A percentile compares a stretch with the other conserved stretches of the same genome.
phyloP scores from a whole-genome alignment of 306 rosid species.

The Cotoneaster glaucophyllus region DNA sequence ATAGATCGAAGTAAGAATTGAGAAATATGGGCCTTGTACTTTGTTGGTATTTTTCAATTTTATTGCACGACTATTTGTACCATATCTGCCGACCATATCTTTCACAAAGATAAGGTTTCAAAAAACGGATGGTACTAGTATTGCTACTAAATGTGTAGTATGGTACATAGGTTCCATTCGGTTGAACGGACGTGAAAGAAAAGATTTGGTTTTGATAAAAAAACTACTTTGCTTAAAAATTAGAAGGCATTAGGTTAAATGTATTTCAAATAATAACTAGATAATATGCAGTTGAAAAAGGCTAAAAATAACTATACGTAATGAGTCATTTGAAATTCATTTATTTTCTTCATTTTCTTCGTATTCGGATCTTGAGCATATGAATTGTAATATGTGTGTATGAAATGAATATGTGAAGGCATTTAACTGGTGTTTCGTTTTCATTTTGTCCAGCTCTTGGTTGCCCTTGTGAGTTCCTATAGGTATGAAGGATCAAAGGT shows the following conservation, averaged over 20 bases:
- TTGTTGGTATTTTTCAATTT: neutral
- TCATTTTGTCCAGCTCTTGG: constrained; percentile 54
- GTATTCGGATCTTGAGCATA: neutral
- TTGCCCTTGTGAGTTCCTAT: constrained; percentile 80
- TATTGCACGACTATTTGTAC: neutral
- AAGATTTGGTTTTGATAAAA: too few species aligned
- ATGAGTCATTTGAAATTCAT: neutral
- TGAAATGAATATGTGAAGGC: neutral
- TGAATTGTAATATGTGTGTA: neutral
- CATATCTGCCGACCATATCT: neutral
- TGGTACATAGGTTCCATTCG: too few species aligned
- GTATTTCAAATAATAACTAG: too few species aligned
- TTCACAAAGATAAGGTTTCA: neutral
- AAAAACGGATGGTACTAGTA: neutral
- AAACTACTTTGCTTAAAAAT: too few species aligned
- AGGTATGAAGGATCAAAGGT: constrained; percentile 84
- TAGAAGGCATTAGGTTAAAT: too few species aligned
- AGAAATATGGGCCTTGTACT: neutral
- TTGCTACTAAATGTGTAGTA: neutral
- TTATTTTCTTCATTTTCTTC: neutral
- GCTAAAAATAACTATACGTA: neutral
- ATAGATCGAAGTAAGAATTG: neutral
- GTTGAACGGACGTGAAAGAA: too few species aligned
- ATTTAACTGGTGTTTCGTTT: neutral
- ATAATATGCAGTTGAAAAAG: too few species aligned